phyloP scores from a whole-genome alignment of 2,329 filamentous ascomycete genomes.

The Pseudogymnoascus sp. region DNA sequence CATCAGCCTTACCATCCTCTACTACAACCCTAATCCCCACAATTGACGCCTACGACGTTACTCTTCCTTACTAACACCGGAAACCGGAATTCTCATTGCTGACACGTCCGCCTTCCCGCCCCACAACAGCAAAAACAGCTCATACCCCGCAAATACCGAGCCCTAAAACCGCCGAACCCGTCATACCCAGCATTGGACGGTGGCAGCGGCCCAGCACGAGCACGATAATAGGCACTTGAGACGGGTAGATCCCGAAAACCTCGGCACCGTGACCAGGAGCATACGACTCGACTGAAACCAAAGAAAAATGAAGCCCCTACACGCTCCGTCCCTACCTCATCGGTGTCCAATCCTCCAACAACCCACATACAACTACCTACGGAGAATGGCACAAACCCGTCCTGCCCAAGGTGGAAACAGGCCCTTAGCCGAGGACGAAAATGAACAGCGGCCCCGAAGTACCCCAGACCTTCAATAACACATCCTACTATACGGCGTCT shows the following conservation, averaged over 20 bases:
- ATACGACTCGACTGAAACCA: neutral
- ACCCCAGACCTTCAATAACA: neutral
- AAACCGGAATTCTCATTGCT: neutral
- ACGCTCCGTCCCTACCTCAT: neutral
- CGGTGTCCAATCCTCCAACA: neutral
- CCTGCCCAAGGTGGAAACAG: neutral
- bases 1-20: neutral
- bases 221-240: neutral
- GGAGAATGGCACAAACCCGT: neutral
- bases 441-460: neutral
- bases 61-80: neutral
- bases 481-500: neutral
- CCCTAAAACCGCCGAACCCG: neutral
- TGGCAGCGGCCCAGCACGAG: neutral
- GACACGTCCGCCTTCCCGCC: neutral
- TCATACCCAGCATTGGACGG: neutral
- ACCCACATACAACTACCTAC: neutral
- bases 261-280: neutral
- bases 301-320: neutral
- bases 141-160: neutral
- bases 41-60: neutral
- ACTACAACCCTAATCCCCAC: neutral
- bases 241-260: neutral
- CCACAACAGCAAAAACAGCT: neutral
- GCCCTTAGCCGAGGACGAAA: neutral